A percentile compares a stretch with the other conserved stretches of the same genome.
phyloP scores from a whole-genome alignment of 805 yeast genomes.

The Barnettozyma salicaria region DNA sequence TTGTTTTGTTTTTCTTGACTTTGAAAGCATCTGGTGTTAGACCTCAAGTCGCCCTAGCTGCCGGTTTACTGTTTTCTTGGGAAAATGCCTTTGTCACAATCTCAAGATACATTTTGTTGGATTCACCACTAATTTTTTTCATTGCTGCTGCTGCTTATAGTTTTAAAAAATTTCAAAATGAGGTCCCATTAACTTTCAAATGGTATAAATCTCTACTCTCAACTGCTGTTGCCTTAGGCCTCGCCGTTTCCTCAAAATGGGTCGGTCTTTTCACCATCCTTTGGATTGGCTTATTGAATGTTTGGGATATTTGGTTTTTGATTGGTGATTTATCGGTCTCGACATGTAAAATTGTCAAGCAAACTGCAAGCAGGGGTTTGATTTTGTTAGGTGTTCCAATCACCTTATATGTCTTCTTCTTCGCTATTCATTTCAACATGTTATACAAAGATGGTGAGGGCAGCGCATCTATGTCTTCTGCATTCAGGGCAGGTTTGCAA shows the following conservation, averaged over 20 bases:
- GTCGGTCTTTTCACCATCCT: slow-evolving; percentile 77
- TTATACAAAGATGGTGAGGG: slow-evolving; percentile 65
- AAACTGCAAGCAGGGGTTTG: slow-evolving; percentile 45
- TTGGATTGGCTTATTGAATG: slow-evolving; percentile 64
- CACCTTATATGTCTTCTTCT: slow-evolving; percentile 48
- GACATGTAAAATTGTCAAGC: slow-evolving; percentile 37
- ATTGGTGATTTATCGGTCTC: slow-evolving; percentile 62
- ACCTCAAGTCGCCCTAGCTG: slow-evolving; percentile 52
- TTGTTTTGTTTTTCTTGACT: slow-evolving; percentile 58
- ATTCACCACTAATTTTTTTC: slow-evolving; percentile 71
- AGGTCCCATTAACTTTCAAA: slow-evolving; percentile 48
- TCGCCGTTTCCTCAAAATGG: slow-evolving; percentile 75
- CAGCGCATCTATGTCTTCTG: slow-evolving; percentile 62
- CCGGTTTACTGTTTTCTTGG: slow-evolving; percentile 48
- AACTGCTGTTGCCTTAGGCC: slow-evolving; percentile 67
- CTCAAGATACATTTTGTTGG: slow-evolving; percentile 68
- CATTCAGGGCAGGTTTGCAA: slow-evolving; percentile 57
- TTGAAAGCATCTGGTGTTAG: slow-evolving; percentile 68
- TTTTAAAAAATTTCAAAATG: slow-evolving; percentile 59
- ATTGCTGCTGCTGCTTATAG: slow-evolving; percentile 66
- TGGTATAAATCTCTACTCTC: slow-evolving; percentile 58
- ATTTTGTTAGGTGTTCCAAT: slow-evolving; percentile 55
- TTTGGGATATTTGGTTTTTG: slow-evolving; percentile 61
- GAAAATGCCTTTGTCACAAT: slow-evolving; percentile 69
- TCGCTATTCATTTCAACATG: slow-evolving; percentile 56